These are phyloP conservation scores for Suillus hirtellus DNA, from an alignment of 768 basidiomycete genomes.

Conservation along the genomic window DNA sequence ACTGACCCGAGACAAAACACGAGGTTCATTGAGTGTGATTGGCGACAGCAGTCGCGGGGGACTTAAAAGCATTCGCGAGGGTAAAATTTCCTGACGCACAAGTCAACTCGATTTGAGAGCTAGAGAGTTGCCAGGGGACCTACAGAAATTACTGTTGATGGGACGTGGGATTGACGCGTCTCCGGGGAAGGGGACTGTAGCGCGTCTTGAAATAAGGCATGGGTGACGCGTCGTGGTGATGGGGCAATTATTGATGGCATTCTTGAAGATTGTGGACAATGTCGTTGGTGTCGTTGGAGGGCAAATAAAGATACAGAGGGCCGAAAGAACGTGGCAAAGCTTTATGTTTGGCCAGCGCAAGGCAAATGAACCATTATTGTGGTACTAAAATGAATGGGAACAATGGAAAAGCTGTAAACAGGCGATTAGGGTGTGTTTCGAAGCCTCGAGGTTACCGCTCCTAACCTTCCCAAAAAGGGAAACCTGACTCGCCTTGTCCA, in stretches of 20 bases:
- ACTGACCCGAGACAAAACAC: constrained; percentile 23
- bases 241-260: constrained; percentile 48
- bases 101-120: constrained; percentile 10
- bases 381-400: constrained; percentile 22
- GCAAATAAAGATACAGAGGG: constrained; percentile 34
- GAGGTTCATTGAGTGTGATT: constrained; percentile 34
- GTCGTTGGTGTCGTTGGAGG: constrained; percentile 15
- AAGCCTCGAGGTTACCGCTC: constrained; percentile 15
- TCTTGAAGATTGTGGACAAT: constrained; percentile 15
- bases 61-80: constrained; percentile 24
- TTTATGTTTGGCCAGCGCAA: constrained; percentile 29
- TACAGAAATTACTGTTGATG: constrained; percentile 7
- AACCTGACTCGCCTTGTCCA: constrained; percentile 23
- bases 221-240: constrained; percentile 35
- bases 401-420: constrained; percentile 22
- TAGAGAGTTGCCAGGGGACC: neutral
- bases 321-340: constrained; percentile 29
- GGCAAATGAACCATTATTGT: constrained; percentile 26
- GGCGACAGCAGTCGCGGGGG: constrained; percentile 41
- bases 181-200: constrained; percentile 9
- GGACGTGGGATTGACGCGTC: neutral
- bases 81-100: constrained; percentile 22
- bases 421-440: constrained; percentile 25
- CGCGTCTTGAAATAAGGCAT: constrained; percentile 12
- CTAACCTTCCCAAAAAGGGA: constrained; percentile 24